phyloP scores from a whole-genome alignment of 2,329 filamentous ascomycete genomes.

The Mycosphaerelloides madeirae region DNA sequence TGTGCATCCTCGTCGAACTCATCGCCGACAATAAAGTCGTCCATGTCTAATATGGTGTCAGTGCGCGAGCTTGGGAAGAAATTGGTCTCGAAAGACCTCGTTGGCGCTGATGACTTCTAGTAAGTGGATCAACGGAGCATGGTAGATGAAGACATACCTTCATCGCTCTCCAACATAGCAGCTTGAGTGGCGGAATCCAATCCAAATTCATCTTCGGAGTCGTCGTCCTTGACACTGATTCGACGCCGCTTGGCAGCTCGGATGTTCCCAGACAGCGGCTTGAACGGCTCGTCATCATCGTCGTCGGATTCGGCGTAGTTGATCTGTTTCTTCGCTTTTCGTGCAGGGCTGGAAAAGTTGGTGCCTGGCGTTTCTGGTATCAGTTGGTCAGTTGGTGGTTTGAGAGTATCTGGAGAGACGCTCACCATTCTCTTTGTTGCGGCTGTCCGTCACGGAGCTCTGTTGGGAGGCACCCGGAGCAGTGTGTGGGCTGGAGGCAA shows the following conservation, averaged over 20 bases:
- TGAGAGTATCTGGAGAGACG: not conserved
- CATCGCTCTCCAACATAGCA: conserved; percentile 53
- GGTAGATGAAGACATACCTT: conserved; percentile 43
- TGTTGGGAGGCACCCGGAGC: conserved; percentile 33
- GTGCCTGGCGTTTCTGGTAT: conserved; percentile 42
- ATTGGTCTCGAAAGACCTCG: not conserved
- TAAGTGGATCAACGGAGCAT: conserved; percentile 15
- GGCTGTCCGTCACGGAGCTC: conserved; percentile 49
- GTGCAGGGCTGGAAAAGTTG: conserved; percentile 65
- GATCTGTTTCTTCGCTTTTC: conserved; percentile 66
- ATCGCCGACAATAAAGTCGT: conserved; percentile 82
- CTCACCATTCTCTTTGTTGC: conserved; percentile 52
- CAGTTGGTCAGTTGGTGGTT: conserved; percentile 38
- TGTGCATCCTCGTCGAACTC: conserved; percentile 67
- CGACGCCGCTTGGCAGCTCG: conserved; percentile 55
- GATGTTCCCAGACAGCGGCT: conserved; percentile 45
- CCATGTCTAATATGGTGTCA: conserved; percentile 56
- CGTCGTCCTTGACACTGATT: conserved; percentile 58
- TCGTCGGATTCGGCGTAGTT: conserved; percentile 77
- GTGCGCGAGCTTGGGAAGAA: conserved; percentile 4
- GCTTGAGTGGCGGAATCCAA: conserved; percentile 54
- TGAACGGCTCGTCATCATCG: conserved; percentile 69
- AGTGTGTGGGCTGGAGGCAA: conserved; percentile 18
- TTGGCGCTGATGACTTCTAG: conserved; percentile 17
- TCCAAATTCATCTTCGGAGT: conserved; percentile 67